A percentile compares a stretch with the other conserved stretches of the same genome.
phyloP scores from a whole-genome alignment of 1,139 yeast genomes.

The Sugiyamaella paludigena region DNA sequence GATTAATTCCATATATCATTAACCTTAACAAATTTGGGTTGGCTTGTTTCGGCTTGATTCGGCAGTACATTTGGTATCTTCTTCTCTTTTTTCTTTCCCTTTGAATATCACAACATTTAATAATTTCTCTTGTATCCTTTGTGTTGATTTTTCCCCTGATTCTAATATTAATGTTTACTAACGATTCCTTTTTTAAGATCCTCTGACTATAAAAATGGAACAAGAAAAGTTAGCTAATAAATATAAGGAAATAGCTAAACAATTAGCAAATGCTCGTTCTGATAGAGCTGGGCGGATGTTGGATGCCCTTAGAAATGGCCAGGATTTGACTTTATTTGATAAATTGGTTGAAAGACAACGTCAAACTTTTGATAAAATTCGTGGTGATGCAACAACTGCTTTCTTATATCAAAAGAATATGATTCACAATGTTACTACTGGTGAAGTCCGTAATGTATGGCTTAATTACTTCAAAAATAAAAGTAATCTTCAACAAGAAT shows the following conservation, averaged over 20 bases:
- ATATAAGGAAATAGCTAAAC: constrained; percentile 32
- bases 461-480: constrained; percentile 30
- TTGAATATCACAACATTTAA: too few relatives aligned
- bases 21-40: too few relatives aligned
- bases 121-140: too few relatives aligned
- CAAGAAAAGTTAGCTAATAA: constrained; percentile 33
- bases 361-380: constrained; percentile 24
- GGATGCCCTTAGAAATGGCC: constrained; percentile 28
- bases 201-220: constrained; percentile 20
- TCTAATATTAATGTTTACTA: too few relatives aligned
- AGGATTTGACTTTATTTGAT: constrained; percentile 23
- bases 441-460: constrained; percentile 34
- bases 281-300: constrained; percentile 32
- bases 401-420: constrained; percentile 26
- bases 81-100: too few relatives aligned
- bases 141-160: too few relatives aligned
- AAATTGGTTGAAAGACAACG: constrained; percentile 27
- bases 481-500: constrained; percentile 26
- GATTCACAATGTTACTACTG: constrained; percentile 28
- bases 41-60: too few relatives aligned
- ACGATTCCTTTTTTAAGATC: constrained; percentile 1
- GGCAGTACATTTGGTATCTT: too few relatives aligned
- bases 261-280: constrained; percentile 32
- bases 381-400: constrained; percentile 20
- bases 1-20: too few relatives aligned